These are phyloP conservation scores for Plantago elongata DNA, from an alignment of 257 asterid species.

Conservation along the genomic window DNA sequence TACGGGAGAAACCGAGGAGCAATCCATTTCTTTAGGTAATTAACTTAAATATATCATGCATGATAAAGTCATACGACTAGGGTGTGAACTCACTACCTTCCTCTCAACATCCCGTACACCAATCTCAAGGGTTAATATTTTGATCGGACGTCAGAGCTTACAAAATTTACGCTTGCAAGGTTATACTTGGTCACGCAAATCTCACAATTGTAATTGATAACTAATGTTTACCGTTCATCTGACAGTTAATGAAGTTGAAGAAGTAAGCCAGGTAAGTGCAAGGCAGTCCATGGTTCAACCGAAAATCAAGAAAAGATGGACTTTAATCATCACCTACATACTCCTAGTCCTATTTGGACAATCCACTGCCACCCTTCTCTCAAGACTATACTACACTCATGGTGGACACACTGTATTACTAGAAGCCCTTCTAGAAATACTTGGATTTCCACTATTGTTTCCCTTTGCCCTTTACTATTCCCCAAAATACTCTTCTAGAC, in stretches of 20 bases:
- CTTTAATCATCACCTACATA: conserved; percentile 26
- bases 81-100: too few species aligned
- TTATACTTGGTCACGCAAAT: too few species aligned
- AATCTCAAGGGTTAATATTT: too few species aligned
- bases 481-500: background rate
- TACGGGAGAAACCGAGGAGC: conserved; percentile 24
- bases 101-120: too few species aligned
- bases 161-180: too few species aligned
- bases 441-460: conserved; percentile 51
- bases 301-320: conserved; percentile 35
- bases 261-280: background rate
- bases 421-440: conserved; percentile 39
- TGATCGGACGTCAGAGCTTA: too few species aligned
- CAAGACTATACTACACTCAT: conserved; percentile 40
- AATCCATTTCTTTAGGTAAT: conserved; percentile 16
- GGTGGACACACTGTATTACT: conserved; percentile 53
- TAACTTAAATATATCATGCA: too few species aligned
- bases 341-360: conserved; percentile 40
- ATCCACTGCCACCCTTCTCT: conserved; percentile 38
- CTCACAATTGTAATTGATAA: too few species aligned
- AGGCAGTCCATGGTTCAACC: background rate
- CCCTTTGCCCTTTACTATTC: conserved; percentile 35
- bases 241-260: conserved; percentile 23
- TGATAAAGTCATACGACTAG: too few species aligned
- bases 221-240: background rate